These are phyloP conservation scores for Aquilaria malaccensis DNA, from an alignment of 345 rosid species.

Conservation along the genomic window DNA sequence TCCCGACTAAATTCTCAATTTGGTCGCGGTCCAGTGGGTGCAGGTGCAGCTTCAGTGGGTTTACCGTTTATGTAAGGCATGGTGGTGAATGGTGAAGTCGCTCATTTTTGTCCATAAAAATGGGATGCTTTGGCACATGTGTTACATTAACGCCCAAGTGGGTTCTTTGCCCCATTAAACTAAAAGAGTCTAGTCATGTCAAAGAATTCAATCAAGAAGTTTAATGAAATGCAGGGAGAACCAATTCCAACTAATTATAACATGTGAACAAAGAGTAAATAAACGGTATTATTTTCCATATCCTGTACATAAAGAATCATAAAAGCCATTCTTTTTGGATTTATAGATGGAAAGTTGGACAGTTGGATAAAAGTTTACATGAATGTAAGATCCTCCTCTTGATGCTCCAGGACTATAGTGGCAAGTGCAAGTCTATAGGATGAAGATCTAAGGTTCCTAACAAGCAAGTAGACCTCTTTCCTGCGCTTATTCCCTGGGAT, in stretches of 20 bases:
- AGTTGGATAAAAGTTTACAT: conserved; percentile 21
- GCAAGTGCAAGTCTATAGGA: conserved; percentile 81
- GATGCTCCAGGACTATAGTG: conserved; percentile 57
- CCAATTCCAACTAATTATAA: not conserved
- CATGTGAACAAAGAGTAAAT: not conserved
- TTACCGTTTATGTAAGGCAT: no score
- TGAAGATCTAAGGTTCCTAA: conserved; percentile 72
- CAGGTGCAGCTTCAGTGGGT: no score
- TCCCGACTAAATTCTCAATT: no score
- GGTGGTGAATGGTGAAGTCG: no score
- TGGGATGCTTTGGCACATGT: no score
- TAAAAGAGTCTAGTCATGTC: no score
- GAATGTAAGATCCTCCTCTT: conserved; percentile 41
- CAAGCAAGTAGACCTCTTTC: conserved; percentile 68
- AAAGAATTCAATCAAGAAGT: no score
- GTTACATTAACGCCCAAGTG: no score
- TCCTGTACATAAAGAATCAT: not conserved
- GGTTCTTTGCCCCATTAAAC: no score
- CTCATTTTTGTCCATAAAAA: no score
- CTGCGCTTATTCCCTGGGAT: conserved; percentile 38
- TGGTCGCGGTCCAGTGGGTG: no score
- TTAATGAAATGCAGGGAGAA: no score
- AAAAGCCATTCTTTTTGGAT: not conserved
- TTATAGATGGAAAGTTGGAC: not conserved
- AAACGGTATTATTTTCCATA: not conserved